Evolutionary conservation across 441 rosid genomes (phyloP).

Genomic region (Corymbia citriodora): DNA sequence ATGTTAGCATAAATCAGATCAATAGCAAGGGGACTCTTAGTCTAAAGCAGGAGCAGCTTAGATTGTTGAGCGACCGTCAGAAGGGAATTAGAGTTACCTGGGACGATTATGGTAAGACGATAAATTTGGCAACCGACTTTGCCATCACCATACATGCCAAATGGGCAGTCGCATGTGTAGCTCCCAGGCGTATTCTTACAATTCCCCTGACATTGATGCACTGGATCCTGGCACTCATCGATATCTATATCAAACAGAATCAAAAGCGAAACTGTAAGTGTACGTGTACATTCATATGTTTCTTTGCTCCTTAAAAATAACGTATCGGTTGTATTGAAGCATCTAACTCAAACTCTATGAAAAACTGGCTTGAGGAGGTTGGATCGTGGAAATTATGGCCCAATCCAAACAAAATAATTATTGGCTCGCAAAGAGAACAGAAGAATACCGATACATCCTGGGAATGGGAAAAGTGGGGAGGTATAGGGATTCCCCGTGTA

Average conservation of each 20-base stretch:
- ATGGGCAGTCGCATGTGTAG: background rate
- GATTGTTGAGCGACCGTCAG: background rate
- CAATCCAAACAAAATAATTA: rapidly evolving
- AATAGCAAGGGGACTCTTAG: rapidly evolving
- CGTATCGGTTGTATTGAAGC: background rate
- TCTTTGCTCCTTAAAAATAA: background rate
- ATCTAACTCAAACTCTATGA: background rate
- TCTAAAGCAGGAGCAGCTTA: background rate
- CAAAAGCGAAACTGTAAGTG: background rate
- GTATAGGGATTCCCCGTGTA: background rate
- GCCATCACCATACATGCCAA: background rate
- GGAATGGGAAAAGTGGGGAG: background rate
- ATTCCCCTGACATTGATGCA: background rate
- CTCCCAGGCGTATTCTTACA: background rate
- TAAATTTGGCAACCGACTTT: background rate
- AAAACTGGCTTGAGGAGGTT: background rate
- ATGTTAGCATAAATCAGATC: no score
- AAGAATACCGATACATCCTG: background rate
- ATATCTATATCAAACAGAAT: background rate
- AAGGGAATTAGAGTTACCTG: background rate
- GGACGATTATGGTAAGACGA: rapidly evolving
- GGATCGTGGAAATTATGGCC: background rate
- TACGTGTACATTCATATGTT: background rate
- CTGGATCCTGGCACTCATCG: background rate
- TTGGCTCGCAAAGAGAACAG: background rate